Base-by-base conservation (phyloP, 2,329 filamentous ascomycete genomes). In the Phyllosticta citribraziliensis region DNA sequence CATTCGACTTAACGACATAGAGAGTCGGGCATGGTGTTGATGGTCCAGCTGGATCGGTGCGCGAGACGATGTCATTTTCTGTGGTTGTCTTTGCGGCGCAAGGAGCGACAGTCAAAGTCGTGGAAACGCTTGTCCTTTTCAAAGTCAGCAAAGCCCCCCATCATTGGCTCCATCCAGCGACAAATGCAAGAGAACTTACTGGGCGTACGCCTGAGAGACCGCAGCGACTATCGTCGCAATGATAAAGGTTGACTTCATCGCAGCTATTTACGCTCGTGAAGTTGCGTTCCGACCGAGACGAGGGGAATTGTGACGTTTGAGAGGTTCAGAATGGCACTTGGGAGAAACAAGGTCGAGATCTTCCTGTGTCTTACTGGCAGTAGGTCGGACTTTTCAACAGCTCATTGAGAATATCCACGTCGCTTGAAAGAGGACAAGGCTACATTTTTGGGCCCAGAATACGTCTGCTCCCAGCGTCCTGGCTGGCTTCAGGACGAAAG, bases 1-100 rank as follows among this genome's bases (percentile, higher is more conserved):
- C 60, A 33, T 58, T 62, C 12, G 60, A 55, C 55, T 30, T 55
- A n/a, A 62, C 56, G 22, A 40, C 54, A 19, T 33, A 20, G 27
- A 62, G 19, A 19, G 60, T 57, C 4, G 60, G 55, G 25, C 55
- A 57, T 9, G 60, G 60, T 1, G 60, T 58, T 25, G 30, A 55
- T 25, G 35, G 33, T 11, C 17, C 33, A 35, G 25, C 2, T 20
- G 19, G 14, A 55, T 52, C 20, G 60, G 60, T 5, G 52, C 60
- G 60, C 2, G 60, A 57, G 24, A 62, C 52, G 5, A 62, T 52
- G 35, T 62, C 60, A 9, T 35, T 30, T 17, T 33, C 22, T 9
- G 60, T 33, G 3, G 55, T 24, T 5, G 50, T 25, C 33, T 14
- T 62, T 14, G 55, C 50, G 2, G 22, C 51, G 33, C 55, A 58